Base-by-base conservation (phyloP, 768 basidiomycete genomes). In the Favolaschia claudopus region DNA sequence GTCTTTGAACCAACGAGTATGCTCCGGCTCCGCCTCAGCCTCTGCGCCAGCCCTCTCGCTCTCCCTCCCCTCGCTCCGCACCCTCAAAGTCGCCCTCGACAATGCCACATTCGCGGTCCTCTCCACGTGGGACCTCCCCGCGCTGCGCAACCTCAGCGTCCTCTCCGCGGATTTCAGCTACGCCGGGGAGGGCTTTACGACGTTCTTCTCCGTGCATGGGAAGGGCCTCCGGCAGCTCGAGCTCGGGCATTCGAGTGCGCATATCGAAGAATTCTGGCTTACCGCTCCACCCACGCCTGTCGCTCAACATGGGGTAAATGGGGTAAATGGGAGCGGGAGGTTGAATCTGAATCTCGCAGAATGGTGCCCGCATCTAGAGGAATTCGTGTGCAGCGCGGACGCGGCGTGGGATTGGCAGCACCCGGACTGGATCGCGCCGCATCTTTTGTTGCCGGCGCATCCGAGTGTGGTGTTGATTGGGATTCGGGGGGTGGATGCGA, bases 401-500 rank as follows among this genome's bases (percentile, higher is more conserved):
- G 89, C 89, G 1, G 89, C 89, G 66, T 92, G 90, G 90, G 88
- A 91, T 61, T 91, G 90, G 90, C 81, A 85, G 64, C 80, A 77
- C 48, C 90, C 90, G 0, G 89, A 92, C 67, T 91, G 89, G 90
- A 91, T 91, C 65, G 88, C 90, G 14, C 89, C 90, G 4, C 90
- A 92, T 53, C 79, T 89, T 36, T 75, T 92, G 7, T 79, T 92
- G 20, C 87, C 89, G 17, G 70, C 84, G 1, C 90, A 92, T 67
- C 81, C 84, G 0, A 76, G 75, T 7, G 70, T 92, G 12, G 74
- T 85, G 69, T 78, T 91, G 51, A 91, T 91, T 54, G 90, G 88
- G 9, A 86, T 92, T 55, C 80, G 89, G 19, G 89, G 88, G 63
- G 85, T 91, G 67, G 86, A 89, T 70, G 80, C 82, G 59, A 80